Base-by-base conservation (phyloP, 208 protist species). In the Phytomonas sp. region DNA sequence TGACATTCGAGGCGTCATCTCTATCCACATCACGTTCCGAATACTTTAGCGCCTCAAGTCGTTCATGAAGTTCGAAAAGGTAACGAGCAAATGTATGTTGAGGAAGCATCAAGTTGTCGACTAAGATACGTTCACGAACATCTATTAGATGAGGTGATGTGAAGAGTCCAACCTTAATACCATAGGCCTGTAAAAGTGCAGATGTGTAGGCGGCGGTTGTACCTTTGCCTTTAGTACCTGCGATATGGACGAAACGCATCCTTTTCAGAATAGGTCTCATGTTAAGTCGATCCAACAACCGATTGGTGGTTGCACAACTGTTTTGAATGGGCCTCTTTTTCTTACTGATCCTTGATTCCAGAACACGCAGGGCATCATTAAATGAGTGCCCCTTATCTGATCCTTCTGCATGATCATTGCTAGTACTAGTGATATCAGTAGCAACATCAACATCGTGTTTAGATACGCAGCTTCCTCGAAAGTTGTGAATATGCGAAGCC, bases 161-260 rank as follows among this genome's bases (percentile, higher is more conserved):
- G 77, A 96, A 98, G 31, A 96, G 77, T 6, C 88, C 95, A 34
- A 94, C 91, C 63, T 88, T 90, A 62, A 91, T 86, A 5, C 92
- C 95, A 62, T 93, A 86, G 0, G 79, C 73, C 72, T 87, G 78
- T 66, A 98, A 78, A 30, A 98, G 81, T 3, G 80, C 78, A 6
- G 89, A 74, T 4, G 83, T 94, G 79, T 94, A 96, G 13, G 84
- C 77, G 11, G 84, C 80, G 8, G 91, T 96, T 0, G 89, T 94
- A 29, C 94, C 94, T 65, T 98, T 98, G 6, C 94, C 94, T 62
- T 98, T 98, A 1, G 94, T 98, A 56, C 94, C 94, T 32, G 94
- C 87, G 13, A 98, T 79, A 70, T 98, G 95, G 26, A 98, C 89
- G 73, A 95, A 89, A 66, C 98, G 95, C 72, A 99, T 88, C 71